Evolutionary conservation across 2,329 filamentous ascomycete genomes (phyloP).

Genomic region (Coniella lustricola): DNA sequence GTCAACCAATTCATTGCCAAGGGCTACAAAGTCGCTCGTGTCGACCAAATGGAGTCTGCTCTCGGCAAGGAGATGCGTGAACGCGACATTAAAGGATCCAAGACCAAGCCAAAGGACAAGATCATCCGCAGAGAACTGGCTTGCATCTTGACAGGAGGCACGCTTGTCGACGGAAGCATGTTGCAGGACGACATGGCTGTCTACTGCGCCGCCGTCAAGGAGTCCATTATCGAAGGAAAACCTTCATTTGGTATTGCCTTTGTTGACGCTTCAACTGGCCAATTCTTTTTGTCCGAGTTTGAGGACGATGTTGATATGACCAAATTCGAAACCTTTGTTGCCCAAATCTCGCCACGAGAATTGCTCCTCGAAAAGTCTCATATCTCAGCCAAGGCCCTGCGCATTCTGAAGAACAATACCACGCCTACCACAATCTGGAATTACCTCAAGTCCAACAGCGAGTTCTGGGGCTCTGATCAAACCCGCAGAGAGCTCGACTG

Average conservation of each 20-base stretch:
- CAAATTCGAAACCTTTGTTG: constrained; percentile 94
- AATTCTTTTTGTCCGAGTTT: constrained; percentile 91
- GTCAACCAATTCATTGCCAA: constrained; percentile 98
- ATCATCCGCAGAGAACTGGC: constrained; percentile 87
- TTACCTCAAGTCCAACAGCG: constrained; percentile 73
- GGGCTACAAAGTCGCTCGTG: constrained; percentile 91
- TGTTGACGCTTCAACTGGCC: constrained; percentile 90
- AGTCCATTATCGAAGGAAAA: constrained; percentile 62
- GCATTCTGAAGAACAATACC: constrained; percentile 95
- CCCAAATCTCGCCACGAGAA: constrained; percentile 84
- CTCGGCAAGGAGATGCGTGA: constrained; percentile 99
- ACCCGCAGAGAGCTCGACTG: constrained; percentile 74
- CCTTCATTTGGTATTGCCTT: constrained; percentile 90
- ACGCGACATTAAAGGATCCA: constrained; percentile 56
- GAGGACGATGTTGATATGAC: constrained; percentile 88
- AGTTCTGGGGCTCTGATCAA: constrained; percentile 85
- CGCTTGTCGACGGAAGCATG: constrained; percentile 92
- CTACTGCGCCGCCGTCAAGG: constrained; percentile 92
- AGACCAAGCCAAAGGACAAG: constrained; percentile 71
- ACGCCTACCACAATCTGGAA: constrained; percentile 93
- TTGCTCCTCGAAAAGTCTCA: constrained; percentile 81
- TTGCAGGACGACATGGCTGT: constrained; percentile 96
- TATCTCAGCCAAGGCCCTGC: constrained; percentile 79
- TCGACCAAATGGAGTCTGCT: constrained; percentile 95
- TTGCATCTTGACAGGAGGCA: constrained; percentile 85